Base-by-base conservation (phyloP, 1,284 basidiomycete species). In the Ustilago vetiveriae region DNA sequence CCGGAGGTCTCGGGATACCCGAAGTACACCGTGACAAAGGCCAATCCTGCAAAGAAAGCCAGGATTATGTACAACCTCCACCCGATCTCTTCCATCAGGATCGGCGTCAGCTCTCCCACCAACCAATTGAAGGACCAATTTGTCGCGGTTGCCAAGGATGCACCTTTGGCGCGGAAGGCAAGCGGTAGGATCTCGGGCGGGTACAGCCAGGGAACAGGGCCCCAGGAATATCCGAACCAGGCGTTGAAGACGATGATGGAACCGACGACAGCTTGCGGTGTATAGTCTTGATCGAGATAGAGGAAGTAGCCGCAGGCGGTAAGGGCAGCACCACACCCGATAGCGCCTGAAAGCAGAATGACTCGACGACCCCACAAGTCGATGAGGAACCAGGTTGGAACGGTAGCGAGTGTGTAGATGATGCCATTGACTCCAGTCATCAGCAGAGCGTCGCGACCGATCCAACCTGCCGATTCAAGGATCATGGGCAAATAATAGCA, bases 61-160 rank as follows among this genome's bases (percentile, higher is more conserved):
- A 96, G 93, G 91, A 98, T 94, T 0, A 92, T 91, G 83, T 98
- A 98, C 48, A 98, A 84, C 47, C 91, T 87, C 94, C 95, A 98
- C 29, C 87, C 87, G 72, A 98, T 97, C 33, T 87, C 83, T 68
- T 95, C 92, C 84, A 97, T 93, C 44, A 98, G 85, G 42, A 90
- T 86, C 1, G 94, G 94, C 0, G 94, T 97, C 37, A 88, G 86
- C 82, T 92, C 90, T 21, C 94, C 94, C 39, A 98, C 92, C 45
- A 92, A 82, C 83, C 89, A 93, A 82, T 93, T 93, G 62, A 80
- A 78, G 14, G 81, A 83, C 82, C 85, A 50, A 88, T 83, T 83
- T 10, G 60, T 76, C 24, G 66, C 78, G 21, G 71, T 80, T 44
- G 54, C 50, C 17, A 77, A 41, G 26, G 62, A 64, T 14, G 96